These are phyloP conservation scores for Citrullus amarus DNA, from an alignment of 306 rosid species.

Conservation along the genomic window DNA sequence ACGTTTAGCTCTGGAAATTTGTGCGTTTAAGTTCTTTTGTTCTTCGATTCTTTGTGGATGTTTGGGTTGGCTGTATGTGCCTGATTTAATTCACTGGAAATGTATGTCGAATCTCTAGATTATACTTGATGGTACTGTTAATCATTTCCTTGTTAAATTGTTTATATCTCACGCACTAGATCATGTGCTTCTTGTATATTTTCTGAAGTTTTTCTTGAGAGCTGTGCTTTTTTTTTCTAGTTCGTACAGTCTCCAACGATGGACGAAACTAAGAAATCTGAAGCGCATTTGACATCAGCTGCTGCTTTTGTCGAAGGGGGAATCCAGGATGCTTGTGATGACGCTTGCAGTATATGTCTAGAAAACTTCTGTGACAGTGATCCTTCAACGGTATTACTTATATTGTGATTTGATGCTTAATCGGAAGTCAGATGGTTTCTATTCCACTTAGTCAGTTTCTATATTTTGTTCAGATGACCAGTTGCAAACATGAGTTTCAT, in stretches of 20 bases:
- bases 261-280: slow-evolving; percentile 45
- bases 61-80: neutral
- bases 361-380: slow-evolving; percentile 75
- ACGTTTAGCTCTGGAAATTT: neutral
- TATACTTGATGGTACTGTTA: neutral
- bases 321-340: slow-evolving; percentile 91
- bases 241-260: slow-evolving; percentile 31
- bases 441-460: neutral
- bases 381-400: slow-evolving; percentile 60
- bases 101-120: neutral
- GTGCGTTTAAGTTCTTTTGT: neutral
- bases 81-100: neutral
- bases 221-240: neutral
- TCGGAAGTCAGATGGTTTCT: neutral
- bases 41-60: neutral
- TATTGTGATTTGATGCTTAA: neutral
- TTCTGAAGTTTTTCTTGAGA: neutral
- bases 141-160: neutral
- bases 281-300: slow-evolving; percentile 79
- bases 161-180: neutral
- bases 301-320: slow-evolving; percentile 98
- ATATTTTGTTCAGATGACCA: slow-evolving; percentile 46
- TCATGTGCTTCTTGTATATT: neutral
- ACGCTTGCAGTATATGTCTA: slow-evolving; percentile 93
- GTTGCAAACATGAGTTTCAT: slow-evolving; percentile 94